phyloP scores from a whole-genome alignment of 352 stramenopile genomes.

The Plasmopara muralis region DNA sequence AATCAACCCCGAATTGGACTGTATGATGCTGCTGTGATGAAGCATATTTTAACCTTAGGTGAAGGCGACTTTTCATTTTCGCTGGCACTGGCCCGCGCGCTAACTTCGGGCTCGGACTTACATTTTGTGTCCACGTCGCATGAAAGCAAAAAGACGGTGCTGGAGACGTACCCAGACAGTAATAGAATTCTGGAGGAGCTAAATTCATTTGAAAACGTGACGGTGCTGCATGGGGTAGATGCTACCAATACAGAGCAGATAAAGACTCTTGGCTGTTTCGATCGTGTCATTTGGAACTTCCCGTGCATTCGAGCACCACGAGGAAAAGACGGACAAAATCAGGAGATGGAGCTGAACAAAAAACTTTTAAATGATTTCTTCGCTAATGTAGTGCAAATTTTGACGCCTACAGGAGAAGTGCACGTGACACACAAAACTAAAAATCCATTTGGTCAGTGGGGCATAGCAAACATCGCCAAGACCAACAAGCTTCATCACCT shows the following conservation, averaged over 20 bases:
- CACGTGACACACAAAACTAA: slow-evolving; percentile 96
- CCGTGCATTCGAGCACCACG: slow-evolving; percentile 86
- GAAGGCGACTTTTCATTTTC: slow-evolving; percentile 97
- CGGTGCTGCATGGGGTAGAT: slow-evolving; percentile 87
- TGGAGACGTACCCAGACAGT: slow-evolving; percentile 88
- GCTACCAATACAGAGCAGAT: slow-evolving; percentile 82
- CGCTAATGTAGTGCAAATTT: slow-evolving; percentile 33
- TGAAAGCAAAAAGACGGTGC: slow-evolving; percentile 79
- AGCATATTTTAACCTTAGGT: slow-evolving; percentile 86
- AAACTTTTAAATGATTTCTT: slow-evolving; percentile 89
- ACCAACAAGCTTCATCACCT: slow-evolving; percentile 40
- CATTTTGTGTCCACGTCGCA: slow-evolving; percentile 89
- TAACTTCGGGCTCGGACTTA: slow-evolving; percentile 26
- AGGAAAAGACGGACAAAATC: slow-evolving; percentile 94
- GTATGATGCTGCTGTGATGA: slow-evolving; percentile 42
- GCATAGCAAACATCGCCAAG: slow-evolving; percentile 62
- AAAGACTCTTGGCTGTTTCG: slow-evolving; percentile 60
- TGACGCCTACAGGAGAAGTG: slow-evolving; percentile 79
- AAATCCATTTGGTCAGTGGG: slow-evolving; percentile 85
- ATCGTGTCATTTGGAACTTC: slow-evolving; percentile 96
- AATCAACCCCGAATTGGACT: slow-evolving; percentile 32
- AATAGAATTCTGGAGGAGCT: slow-evolving; percentile 76
- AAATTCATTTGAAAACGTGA: slow-evolving; percentile 43
- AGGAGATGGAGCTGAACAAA: slow-evolving; percentile 94
- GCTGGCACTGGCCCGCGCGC: slow-evolving; percentile 73